phyloP scores from a whole-genome alignment of 208 protist genomes.

The Chromosphaera perkinsii region DNA sequence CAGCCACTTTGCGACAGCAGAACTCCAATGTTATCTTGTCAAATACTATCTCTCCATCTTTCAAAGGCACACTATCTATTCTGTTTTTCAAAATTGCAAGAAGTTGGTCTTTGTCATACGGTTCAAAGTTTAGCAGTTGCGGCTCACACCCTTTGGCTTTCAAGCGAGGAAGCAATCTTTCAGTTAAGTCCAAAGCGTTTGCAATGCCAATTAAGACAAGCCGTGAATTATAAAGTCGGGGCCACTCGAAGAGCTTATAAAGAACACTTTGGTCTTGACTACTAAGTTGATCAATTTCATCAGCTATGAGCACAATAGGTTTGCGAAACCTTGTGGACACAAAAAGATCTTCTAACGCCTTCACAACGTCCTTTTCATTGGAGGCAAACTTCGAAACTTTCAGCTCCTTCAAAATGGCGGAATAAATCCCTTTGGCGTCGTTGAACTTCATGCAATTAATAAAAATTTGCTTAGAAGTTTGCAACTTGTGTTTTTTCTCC shows the following conservation, averaged over 20 bases:
- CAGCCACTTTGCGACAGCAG: constrained; percentile 14
- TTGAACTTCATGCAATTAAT: constrained; percentile 15
- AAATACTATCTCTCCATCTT: background rate
- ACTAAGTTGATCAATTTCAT: constrained; percentile 27
- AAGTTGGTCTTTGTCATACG: constrained; percentile 15
- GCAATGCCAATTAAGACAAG: constrained; percentile 34
- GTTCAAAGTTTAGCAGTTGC: constrained; percentile 11
- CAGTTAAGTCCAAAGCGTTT: constrained; percentile 33
- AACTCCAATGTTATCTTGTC: constrained; percentile 15
- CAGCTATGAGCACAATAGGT: constrained; percentile 3
- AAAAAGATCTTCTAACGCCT: background rate
- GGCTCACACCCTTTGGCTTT: constrained; percentile 19
- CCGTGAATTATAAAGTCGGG: constrained; percentile 13
- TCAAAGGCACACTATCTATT: background rate
- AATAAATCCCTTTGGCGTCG: background rate
- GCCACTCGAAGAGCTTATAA: constrained; percentile 23
- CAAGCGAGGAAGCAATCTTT: constrained; percentile 20
- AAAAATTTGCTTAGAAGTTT: background rate
- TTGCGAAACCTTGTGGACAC: background rate
- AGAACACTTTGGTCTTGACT: constrained; percentile 23
- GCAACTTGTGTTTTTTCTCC: constrained; percentile 8
- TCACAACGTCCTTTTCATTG: background rate
- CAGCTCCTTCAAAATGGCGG: background rate
- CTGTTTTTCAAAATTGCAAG: constrained; percentile 10
- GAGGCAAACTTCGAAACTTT: background rate